Base-by-base conservation (phyloP, 1,284 basidiomycete genomes). In the Blastosporella zonata region DNA sequence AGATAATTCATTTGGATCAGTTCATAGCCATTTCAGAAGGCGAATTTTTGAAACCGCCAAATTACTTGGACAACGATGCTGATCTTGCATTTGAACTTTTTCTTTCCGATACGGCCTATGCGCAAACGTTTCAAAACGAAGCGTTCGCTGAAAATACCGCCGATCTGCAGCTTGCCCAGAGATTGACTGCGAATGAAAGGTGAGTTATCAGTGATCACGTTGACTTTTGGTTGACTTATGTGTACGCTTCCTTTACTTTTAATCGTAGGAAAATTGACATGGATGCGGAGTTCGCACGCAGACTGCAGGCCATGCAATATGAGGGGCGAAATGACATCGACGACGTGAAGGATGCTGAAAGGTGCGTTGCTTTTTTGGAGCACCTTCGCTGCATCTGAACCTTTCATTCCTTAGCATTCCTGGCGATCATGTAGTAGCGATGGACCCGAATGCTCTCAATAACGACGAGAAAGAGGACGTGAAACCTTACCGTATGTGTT, bases 111-210 rank as follows among this genome's bases (percentile, higher is more conserved):
- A 59, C 66, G 1, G 56, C 62, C 1, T 62, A 63, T 46, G 70
- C 70, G 2, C 67, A 68, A 49, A 46, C 60, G 3, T 37, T 70
- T 34, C 69, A 72, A 50, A 59, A 60, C 22, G 53, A 62, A 6
- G 54, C 57, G 6, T 58, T 63, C 23, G 57, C 63, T 8, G 55
- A 40, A 17, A 35, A 62, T 31, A 60, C 60, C 10, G 57, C 56
- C 8, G 61, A 66, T 40, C 51, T 52, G 33, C 68, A 71, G 45
- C 64, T 62, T 43, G 70, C 71, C 7, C 68, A 65, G 53, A 67
- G 60, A 50, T 51, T 71, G n/a, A 67, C 67, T 10, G 70, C 70
- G 6, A 61, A 64, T 15, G 71, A 73, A 55, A 69, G 65, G 59
- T 49, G 10, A 43, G n/a, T 13, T 3, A 42, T 17, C 12, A 5